phyloP scores from a whole-genome alignment of 257 asterid genomes.

The Thymus mandschuricus region DNA sequence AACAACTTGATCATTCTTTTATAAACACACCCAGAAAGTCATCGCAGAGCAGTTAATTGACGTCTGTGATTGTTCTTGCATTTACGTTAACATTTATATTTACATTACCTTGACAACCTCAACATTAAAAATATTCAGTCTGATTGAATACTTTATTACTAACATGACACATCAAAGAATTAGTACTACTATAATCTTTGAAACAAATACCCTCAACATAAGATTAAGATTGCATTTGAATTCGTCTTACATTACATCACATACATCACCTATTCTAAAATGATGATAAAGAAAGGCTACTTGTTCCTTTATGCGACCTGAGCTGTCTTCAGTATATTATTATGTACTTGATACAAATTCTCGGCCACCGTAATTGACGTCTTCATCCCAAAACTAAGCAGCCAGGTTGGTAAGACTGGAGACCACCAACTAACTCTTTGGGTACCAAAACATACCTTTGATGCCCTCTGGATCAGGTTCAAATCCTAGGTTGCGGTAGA shows the following conservation, averaged over 20 bases:
- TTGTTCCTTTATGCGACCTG: slow-evolving; percentile 1
- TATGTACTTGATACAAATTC: slow-evolving; percentile 6
- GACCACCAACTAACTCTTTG: slow-evolving; percentile 53
- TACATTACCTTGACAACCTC: not conserved
- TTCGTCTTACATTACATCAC: not conserved
- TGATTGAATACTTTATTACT: not conserved
- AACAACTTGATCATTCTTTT: not conserved
- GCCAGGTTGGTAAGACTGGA: not conserved
- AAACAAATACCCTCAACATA: not conserved
- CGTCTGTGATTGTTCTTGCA: not conserved
- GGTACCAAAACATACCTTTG: slow-evolving; percentile 99
- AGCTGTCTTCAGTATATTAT: not conserved
- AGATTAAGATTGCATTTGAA: not conserved
- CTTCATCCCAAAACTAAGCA: not conserved
- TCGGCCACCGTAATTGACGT: slow-evolving; percentile 18
- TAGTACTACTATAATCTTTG: not conserved
- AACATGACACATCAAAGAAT: not conserved
- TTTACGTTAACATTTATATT: not conserved
- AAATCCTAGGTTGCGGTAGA: slow-evolving; percentile 82
- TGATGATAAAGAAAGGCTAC: not conserved
- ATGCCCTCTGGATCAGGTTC: slow-evolving; percentile 97
- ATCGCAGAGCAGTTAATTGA: slow-evolving; percentile 16
- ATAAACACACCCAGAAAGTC: not conserved
- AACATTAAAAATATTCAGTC: not conserved
- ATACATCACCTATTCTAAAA: not conserved